A percentile compares a stretch with the other conserved stretches of the same genome.
phyloP scores from a whole-genome alignment of 192 early-diverging fungal genomes.

The Backusella luteola region DNA sequence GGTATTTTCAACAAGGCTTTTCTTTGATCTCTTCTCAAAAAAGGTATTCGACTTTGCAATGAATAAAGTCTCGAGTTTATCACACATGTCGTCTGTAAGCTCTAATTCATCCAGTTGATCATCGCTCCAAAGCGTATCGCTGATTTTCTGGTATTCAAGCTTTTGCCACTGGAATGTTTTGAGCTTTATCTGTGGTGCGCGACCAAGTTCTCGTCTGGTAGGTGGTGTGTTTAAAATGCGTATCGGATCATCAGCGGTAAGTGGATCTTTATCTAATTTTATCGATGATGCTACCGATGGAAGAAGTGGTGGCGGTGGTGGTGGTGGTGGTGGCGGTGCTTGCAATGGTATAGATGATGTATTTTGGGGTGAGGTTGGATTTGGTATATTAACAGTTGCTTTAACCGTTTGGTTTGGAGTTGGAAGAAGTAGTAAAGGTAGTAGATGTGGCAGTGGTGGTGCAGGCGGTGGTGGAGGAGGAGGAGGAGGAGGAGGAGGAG shows the following conservation, averaged over 20 bases:
- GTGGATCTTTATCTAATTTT: neutral
- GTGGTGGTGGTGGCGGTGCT: neutral
- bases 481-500: too few relatives aligned
- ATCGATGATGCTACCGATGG: neutral
- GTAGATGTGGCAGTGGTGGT: neutral
- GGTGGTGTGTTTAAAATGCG: neutral
- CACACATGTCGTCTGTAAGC: conserved; percentile 49
- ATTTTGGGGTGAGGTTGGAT: neutral
- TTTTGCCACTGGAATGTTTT: neutral
- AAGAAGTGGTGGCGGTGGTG: neutral
- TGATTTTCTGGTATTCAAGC: neutral
- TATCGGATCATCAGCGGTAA: neutral
- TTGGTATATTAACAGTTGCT: neutral
- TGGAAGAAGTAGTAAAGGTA: neutral
- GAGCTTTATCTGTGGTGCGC: neutral
- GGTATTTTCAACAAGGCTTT: conserved; percentile 44
- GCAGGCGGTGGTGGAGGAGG: neutral
- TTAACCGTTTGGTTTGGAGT: neutral
- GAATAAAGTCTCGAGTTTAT: conserved; percentile 65
- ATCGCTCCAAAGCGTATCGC: neutral
- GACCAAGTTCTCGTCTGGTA: neutral
- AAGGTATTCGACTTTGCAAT: conserved; percentile 55
- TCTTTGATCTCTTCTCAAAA: conserved; percentile 32
- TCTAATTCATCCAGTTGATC: neutral
- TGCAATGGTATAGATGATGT: neutral